A percentile compares a stretch with the other conserved stretches of the same genome.
These are phyloP conservation scores for Mycena polygramma DNA, from an alignment of 768 basidiomycete species.

Conservation along the genomic window DNA sequence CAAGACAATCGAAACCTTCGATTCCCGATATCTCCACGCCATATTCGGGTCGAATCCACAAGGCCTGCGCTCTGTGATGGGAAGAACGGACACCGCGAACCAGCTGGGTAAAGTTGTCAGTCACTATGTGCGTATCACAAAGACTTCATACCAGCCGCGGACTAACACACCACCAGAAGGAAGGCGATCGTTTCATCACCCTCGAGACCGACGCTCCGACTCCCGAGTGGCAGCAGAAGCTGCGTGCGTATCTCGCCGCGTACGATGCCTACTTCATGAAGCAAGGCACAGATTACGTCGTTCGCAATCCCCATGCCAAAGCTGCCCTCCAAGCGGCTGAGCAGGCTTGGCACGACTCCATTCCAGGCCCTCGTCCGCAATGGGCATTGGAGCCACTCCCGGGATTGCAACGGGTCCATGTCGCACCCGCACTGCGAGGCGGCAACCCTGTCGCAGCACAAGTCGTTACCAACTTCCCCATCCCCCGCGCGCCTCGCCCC, in stretches of 20 bases:
- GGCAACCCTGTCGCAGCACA: not conserved
- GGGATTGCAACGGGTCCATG: not conserved
- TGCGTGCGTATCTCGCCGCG: not conserved
- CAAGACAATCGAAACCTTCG: constrained; percentile 19
- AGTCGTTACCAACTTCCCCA: too few relatives aligned
- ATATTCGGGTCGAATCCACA: not conserved
- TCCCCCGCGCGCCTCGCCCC: too few relatives aligned
- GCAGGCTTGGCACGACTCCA: constrained; percentile 17
- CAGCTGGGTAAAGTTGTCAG: constrained; percentile 8
- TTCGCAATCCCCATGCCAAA: not conserved
- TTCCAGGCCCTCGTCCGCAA: constrained; percentile 3
- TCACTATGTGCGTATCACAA: not conserved
- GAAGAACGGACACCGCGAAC: not conserved
- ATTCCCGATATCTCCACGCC: too few relatives aligned
- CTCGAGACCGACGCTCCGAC: too few relatives aligned
- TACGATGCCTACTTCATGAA: constrained; percentile 8
- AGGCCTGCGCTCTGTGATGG: constrained; percentile 7
- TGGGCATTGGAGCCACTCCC: constrained; percentile 30
- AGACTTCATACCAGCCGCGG: not conserved
- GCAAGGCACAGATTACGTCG: not conserved
- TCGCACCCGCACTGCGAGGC: not conserved
- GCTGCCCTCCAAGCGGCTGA: constrained; percentile 9
- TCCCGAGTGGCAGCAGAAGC: too few relatives aligned
- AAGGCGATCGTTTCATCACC: not conserved
- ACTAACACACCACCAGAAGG: constrained; percentile 1